Evolutionary conservation across 495 filamentous ascomycete genomes (phyloP).

Genomic region (Penicillium diatomitis): DNA sequence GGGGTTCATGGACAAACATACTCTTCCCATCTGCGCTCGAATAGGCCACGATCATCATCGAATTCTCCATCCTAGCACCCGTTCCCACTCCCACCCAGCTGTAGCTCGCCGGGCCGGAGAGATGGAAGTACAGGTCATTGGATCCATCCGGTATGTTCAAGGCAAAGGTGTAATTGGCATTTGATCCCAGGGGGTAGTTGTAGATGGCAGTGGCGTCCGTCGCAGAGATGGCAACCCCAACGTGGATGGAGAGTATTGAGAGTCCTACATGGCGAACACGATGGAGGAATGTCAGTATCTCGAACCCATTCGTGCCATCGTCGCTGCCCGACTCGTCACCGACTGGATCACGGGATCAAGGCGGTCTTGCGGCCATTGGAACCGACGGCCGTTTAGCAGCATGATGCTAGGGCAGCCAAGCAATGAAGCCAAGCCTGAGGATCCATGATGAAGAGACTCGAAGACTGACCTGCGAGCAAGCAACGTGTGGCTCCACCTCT

Average conservation of each 20-base stretch:
- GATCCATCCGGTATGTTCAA: constrained; percentile 32
- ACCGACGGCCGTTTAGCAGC: no score
- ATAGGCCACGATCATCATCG: constrained; percentile 46
- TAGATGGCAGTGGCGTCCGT: constrained; percentile 2
- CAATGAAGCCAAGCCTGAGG: no score
- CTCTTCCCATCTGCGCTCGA: constrained; percentile 28
- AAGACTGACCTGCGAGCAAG: not conserved
- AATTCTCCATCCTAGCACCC: constrained; percentile 41
- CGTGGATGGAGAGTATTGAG: not conserved
- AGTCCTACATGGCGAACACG: not conserved
- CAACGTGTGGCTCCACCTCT: not conserved
- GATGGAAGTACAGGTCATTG: constrained; percentile 39
- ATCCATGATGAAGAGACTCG: not conserved
- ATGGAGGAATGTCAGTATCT: no score
- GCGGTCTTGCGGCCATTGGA: no score
- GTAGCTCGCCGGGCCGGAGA: constrained; percentile 31
- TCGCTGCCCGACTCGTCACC: no score
- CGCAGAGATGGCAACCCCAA: not conserved
- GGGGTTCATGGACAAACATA: not conserved
- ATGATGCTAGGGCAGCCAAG: not conserved
- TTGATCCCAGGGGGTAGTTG: not conserved
- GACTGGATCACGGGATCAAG: no score
- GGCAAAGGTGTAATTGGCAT: constrained; percentile 33
- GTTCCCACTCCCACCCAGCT: constrained; percentile 44
- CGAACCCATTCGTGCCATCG: no score